phyloP scores from a whole-genome alignment of 2,329 filamentous ascomycete genomes.

The Scytalidium sp. region DNA sequence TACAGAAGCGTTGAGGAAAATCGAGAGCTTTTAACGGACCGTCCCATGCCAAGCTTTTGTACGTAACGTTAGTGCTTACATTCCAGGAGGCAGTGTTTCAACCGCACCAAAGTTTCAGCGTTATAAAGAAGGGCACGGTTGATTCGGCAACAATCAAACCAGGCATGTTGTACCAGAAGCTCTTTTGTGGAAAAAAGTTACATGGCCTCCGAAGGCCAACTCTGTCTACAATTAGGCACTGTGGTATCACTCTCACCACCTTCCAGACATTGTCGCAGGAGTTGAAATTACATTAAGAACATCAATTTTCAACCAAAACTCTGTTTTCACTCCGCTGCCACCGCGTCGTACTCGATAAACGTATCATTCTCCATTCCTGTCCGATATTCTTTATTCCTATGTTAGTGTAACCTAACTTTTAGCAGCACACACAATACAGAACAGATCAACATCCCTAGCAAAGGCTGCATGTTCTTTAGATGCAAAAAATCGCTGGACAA shows the following conservation, averaged over 20 bases:
- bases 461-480: slow-evolving; percentile 37
- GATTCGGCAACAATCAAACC: no score
- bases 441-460: slow-evolving; percentile 40
- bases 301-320: slow-evolving; percentile 6
- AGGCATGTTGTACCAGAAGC: slow-evolving; percentile 28
- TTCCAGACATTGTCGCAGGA: slow-evolving; percentile 41
- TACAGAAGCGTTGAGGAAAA: background rate
- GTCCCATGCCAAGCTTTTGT: no score
- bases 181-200: slow-evolving; percentile 31
- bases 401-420: background rate
- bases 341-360: slow-evolving; percentile 42
- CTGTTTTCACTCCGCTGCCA: slow-evolving; percentile 38
- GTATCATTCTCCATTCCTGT: slow-evolving; percentile 20
- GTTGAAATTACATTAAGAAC: slow-evolving; percentile 9
- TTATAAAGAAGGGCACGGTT: no score
- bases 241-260: slow-evolving; percentile 43
- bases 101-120: no score
- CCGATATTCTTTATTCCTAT: no score
- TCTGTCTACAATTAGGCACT: slow-evolving; percentile 23
- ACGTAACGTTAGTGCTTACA: no score
- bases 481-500: slow-evolving; percentile 36
- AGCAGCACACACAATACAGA: slow-evolving; percentile 49
- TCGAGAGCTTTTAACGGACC: background rate
- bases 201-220: slow-evolving; percentile 32
- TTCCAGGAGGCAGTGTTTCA: no score